Evolutionary conservation across 2,329 filamentous ascomycete genomes (phyloP).

Genomic region (Parasarocladium wereldwijsianum): DNA sequence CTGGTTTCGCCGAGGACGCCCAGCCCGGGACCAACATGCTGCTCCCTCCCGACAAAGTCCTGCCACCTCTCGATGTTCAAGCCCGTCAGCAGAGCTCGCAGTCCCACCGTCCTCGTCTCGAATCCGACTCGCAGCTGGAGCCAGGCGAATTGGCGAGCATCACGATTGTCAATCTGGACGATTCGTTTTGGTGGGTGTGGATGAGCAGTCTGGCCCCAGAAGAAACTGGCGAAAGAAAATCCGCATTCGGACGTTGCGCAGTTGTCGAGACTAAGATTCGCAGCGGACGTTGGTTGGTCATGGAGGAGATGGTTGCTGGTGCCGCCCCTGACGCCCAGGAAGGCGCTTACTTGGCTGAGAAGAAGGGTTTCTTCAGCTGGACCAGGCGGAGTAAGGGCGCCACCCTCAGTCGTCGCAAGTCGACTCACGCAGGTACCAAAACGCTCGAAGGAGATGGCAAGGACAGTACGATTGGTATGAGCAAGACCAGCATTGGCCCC

Average conservation of each 20-base stretch:
- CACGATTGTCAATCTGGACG: constrained; percentile 70
- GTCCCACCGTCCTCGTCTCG: constrained; percentile 62
- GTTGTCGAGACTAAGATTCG: constrained; percentile 77
- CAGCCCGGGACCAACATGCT: constrained; percentile 53
- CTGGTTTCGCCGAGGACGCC: constrained; percentile 74
- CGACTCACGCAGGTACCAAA: constrained; percentile 45
- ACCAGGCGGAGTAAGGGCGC: constrained; percentile 52
- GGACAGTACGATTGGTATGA: constrained; percentile 29
- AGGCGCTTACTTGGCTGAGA: constrained; percentile 84
- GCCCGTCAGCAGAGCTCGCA: constrained; percentile 71
- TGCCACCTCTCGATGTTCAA: constrained; percentile 69
- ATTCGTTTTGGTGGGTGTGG: constrained; percentile 99
- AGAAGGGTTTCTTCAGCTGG: constrained; percentile 88
- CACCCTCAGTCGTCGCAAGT: constrained; percentile 51
- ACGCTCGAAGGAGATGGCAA: constrained; percentile 30
- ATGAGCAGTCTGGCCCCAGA: constrained; percentile 91
- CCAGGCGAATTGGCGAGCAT: constrained; percentile 94
- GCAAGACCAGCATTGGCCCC: constrained; percentile 72
- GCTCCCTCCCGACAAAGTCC: constrained; percentile 80
- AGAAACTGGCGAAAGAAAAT: constrained; percentile 72
- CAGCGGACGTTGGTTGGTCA: constrained; percentile 76
- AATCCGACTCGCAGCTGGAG: constrained; percentile 55
- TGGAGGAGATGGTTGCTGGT: constrained; percentile 93
- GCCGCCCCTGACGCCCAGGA: constrained; percentile 73
- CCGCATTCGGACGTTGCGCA: constrained; percentile 86